Conservation (phyloP, 2,329 filamentous ascomycete genomes). For the Clonostachys rhizophaga region DNA sequence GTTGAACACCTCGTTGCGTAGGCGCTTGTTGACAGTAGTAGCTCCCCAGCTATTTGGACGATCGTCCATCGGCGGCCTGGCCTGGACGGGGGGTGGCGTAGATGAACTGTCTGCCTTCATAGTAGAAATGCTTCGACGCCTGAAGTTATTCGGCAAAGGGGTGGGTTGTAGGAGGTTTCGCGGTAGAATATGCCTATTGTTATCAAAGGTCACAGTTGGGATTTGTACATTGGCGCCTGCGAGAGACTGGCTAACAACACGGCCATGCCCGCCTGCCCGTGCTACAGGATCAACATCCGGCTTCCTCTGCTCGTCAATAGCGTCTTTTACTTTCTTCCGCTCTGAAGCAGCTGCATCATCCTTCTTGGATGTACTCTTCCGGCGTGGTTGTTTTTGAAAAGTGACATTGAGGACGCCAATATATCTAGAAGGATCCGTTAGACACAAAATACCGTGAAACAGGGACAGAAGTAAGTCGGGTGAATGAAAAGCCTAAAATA, state of each 20-base stretch:
- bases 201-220: slow-evolving; percentile 88
- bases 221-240: slow-evolving; percentile 60
- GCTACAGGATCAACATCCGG: background rate
- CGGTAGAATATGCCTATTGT: slow-evolving; percentile 91
- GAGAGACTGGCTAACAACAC: slow-evolving; percentile 71
- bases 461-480: background rate
- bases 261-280: background rate
- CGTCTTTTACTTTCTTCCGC: slow-evolving; percentile 25
- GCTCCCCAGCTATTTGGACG: slow-evolving; percentile 76
- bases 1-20: slow-evolving; percentile 87
- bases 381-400: slow-evolving; percentile 78
- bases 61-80: slow-evolving; percentile 41
- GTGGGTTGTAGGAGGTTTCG: slow-evolving; percentile 71
- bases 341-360: slow-evolving; percentile 34
- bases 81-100: slow-evolving; percentile 4
- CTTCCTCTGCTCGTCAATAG: slow-evolving; percentile 5
- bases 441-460: background rate
- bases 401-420: slow-evolving; percentile 97
- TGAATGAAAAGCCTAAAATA: background rate
- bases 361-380: slow-evolving; percentile 49
- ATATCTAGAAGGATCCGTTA: slow-evolving; percentile 53
- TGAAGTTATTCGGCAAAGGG: slow-evolving; percentile 20
- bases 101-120: slow-evolving; percentile 11
- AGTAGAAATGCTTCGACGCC: slow-evolving; percentile 25
- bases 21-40: slow-evolving; percentile 81